phyloP scores from a whole-genome alignment of 495 filamentous ascomycete genomes.

The Astrocystis sublimbata region DNA sequence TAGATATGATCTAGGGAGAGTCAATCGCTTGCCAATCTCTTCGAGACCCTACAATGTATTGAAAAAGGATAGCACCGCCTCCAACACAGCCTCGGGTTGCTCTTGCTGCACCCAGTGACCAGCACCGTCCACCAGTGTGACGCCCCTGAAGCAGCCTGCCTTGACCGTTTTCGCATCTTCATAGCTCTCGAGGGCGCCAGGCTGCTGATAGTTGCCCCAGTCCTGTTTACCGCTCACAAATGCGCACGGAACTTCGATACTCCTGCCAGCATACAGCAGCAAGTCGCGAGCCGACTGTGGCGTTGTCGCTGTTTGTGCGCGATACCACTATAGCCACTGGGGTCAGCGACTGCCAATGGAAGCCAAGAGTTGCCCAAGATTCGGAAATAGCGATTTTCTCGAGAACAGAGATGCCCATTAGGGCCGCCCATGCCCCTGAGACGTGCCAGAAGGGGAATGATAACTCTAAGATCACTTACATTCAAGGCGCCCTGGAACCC shows the following conservation, averaged over 20 bases:
- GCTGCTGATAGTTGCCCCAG: slow-evolving; percentile 69
- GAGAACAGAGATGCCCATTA: too few species aligned
- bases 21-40: too few species aligned
- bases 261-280: slow-evolving; percentile 60
- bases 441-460: too few species aligned
- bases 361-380: too few species aligned
- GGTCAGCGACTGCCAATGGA: too few species aligned
- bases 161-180: slow-evolving; percentile 45
- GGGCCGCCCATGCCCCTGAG: too few species aligned
- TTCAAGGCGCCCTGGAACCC: slow-evolving; percentile 73
- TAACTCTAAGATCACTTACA: too few species aligned
- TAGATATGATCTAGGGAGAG: too few species aligned
- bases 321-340: slow-evolving; percentile 72
- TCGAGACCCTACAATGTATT: not conserved
- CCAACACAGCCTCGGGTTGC: slow-evolving; percentile 55
- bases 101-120: slow-evolving; percentile 73
- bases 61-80: slow-evolving; percentile 52
- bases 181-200: slow-evolving; percentile 62
- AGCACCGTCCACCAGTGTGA: slow-evolving; percentile 56
- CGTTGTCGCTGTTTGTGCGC: slow-evolving; percentile 51
- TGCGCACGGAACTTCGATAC: slow-evolving; percentile 60
- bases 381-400: too few species aligned
- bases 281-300: slow-evolving; percentile 52
- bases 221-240: slow-evolving; percentile 63
- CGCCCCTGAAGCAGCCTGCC: slow-evolving; percentile 47